These are phyloP conservation scores for Colletotrichum sp. DNA, from an alignment of 2,329 filamentous ascomycete genomes.

Conservation along the genomic window DNA sequence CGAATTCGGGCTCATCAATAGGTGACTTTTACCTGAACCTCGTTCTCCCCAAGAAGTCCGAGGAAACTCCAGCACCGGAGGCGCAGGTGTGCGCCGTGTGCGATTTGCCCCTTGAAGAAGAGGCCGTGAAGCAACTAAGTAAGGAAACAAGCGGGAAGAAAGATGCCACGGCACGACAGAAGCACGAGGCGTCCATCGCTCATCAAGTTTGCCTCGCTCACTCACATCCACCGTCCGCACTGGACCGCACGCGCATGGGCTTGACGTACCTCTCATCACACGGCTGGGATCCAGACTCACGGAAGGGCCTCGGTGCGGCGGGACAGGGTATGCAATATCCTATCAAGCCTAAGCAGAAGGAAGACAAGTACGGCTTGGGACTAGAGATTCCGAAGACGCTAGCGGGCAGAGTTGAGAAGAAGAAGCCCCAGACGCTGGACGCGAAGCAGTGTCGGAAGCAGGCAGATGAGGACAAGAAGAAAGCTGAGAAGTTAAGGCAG, in stretches of 20 bases:
- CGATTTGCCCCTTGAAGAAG: constrained; percentile 33
- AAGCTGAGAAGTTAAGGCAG: constrained; percentile 66
- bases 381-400: constrained; percentile 46
- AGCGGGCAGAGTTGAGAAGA: constrained; percentile 43
- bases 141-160: constrained; percentile 26
- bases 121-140: neutral
- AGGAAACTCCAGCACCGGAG: neutral
- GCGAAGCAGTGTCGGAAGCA: constrained; percentile 72
- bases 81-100: constrained; percentile 37
- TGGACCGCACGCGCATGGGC: constrained; percentile 75
- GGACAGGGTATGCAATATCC: constrained; percentile 79
- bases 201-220: constrained; percentile 75
- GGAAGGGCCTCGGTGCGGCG: constrained; percentile 72
- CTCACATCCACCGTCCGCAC: constrained; percentile 73
- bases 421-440: constrained; percentile 60
- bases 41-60: constrained; percentile 52
- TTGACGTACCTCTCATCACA: constrained; percentile 68
- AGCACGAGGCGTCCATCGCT: constrained; percentile 67
- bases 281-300: constrained; percentile 77
- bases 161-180: constrained; percentile 21
- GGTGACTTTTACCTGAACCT: constrained; percentile 71
- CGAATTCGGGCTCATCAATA: constrained; percentile 34
- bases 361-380: constrained; percentile 77
- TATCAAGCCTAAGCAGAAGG: constrained; percentile 74
- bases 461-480: constrained; percentile 66